Base-by-base conservation (phyloP, 2,329 filamentous ascomycete genomes). In the Calycina marina region DNA sequence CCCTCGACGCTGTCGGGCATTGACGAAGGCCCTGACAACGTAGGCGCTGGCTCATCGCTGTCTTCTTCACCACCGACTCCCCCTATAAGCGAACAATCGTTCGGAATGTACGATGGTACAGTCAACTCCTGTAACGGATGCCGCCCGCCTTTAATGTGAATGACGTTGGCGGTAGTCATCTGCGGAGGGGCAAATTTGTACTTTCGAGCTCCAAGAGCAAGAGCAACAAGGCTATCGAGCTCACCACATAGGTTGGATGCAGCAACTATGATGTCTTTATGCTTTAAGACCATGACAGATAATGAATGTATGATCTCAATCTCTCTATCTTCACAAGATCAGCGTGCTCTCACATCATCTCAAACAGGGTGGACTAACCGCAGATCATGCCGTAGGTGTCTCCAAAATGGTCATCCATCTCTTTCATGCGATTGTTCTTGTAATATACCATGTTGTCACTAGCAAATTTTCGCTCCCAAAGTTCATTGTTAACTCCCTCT, bases 71-170 rank as follows among this genome's bases (percentile, higher is more conserved):
- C 32, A 5, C 59, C 61, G n/a, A 37, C 37, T 2, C 80, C 79
- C 14, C 80, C 79, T 9, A 61, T 50, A 4, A 93, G 49, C n/a
- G 59, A 57, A 14, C 82, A 85, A 51, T 84, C 68, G 41, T 98
- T 98, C 1, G 84, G 65, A 5, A 98, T 75, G 49, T 84, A 96
- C 0, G 74, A 72, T 1, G 81, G 63, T 0, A 92, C 78, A 0
- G 78, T 77, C 9, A 86, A 64, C 50, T 96, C 86, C 54, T 94
- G 86, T 1, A 98, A 62, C 4, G 84, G 72, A 55, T 96, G 88
- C 1, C 85, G 72, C 3, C 90, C 90, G n/a, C 66, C 72, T 46
- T 69, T 61, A 33, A 98, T 86, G 4, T 67, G 58, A 37, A 96
- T 64, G 5, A 79, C 50, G 45, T 86, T 93, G 12, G 71, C 61